Conservation (phyloP, 371 early-diverging fungal species). For the Mucor lusitanicus region DNA sequence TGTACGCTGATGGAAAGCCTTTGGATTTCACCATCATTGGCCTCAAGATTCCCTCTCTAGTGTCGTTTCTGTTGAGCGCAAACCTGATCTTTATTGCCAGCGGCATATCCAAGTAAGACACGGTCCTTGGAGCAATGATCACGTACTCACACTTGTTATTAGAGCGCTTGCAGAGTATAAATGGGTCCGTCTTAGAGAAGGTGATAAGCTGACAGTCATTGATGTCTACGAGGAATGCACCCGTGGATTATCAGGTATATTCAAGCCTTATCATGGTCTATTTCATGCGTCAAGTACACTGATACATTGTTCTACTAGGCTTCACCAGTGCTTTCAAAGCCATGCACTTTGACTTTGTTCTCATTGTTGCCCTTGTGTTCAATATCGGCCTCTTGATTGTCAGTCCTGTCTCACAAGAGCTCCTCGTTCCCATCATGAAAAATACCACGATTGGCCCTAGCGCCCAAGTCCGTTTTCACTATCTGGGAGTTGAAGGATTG, state of each 20-base stretch:
- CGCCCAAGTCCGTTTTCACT: neutral
- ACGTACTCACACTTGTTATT: neutral
- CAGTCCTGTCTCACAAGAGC: conserved; percentile 25
- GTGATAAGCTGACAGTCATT: conserved; percentile 17
- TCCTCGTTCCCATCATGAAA: neutral
- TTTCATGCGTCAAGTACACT: neutral
- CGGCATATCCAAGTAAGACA: conserved; percentile 30
- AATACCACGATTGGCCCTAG: neutral
- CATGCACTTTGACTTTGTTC: conserved; percentile 19
- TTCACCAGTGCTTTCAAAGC: conserved; percentile 11
- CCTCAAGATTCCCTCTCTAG: conserved; percentile 19
- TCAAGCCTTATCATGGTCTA: neutral
- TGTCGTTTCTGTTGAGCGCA: conserved; percentile 23
- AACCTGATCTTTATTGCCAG: conserved; percentile 23
- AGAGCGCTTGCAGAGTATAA: conserved; percentile 37
- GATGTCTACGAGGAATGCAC: conserved; percentile 36
- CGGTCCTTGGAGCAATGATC: no score
- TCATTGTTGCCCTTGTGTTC: conserved; percentile 25
- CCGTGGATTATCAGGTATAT: conserved; percentile 30
- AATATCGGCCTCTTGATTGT: conserved; percentile 27
- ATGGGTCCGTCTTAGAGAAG: conserved; percentile 23
- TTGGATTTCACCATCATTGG: conserved; percentile 24
- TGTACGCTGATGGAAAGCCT: conserved; percentile 23
- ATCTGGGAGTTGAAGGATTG: neutral
- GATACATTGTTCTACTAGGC: neutral